Evolutionary conservation across 495 filamentous ascomycete genomes (phyloP).

Genomic region (Cryomyces minteri): DNA sequence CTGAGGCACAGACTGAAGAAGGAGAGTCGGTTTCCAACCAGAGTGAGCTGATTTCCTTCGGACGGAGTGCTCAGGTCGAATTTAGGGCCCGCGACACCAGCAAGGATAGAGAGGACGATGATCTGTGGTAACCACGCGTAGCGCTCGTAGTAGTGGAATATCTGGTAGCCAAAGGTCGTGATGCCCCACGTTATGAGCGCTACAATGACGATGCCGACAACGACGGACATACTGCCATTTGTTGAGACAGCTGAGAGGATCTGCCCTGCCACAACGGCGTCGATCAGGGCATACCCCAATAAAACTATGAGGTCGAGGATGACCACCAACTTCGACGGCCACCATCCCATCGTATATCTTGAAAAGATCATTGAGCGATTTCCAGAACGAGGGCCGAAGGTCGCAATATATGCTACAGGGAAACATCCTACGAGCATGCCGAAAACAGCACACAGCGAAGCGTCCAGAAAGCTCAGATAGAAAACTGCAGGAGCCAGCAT

Average conservation of each 20-base stretch:
- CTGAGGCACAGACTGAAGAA: slow-evolving; percentile 51
- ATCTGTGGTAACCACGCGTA: slow-evolving; percentile 54
- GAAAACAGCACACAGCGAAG: slow-evolving; percentile 45
- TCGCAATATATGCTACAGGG: slow-evolving; percentile 48
- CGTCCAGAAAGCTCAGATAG: slow-evolving; percentile 46
- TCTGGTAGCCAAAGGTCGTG: slow-evolving; percentile 53
- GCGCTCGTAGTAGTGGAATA: slow-evolving; percentile 56
- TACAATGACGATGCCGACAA: slow-evolving; percentile 54
- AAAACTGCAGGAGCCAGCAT: slow-evolving; percentile 57
- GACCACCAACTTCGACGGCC: slow-evolving; percentile 57
- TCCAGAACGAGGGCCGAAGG: slow-evolving; percentile 51
- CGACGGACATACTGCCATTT: slow-evolving; percentile 40
- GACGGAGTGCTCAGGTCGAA: slow-evolving; percentile 40
- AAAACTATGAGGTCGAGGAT: slow-evolving; percentile 53
- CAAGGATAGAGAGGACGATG: slow-evolving; percentile 44
- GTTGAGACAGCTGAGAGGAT: slow-evolving; percentile 52
- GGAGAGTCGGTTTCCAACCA: slow-evolving; percentile 40
- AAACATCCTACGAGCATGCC: slow-evolving; percentile 39
- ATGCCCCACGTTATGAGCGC: slow-evolving; percentile 47
- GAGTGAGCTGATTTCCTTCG: slow-evolving; percentile 28
- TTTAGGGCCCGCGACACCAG: slow-evolving; percentile 42
- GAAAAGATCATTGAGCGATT: slow-evolving; percentile 56
- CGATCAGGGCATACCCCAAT: slow-evolving; percentile 52
- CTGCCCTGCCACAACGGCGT: slow-evolving; percentile 54
- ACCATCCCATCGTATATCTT: slow-evolving; percentile 64